These are phyloP conservation scores for Leccinum rimulosum DNA, from an alignment of 768 basidiomycete species.

Conservation along the genomic window DNA sequence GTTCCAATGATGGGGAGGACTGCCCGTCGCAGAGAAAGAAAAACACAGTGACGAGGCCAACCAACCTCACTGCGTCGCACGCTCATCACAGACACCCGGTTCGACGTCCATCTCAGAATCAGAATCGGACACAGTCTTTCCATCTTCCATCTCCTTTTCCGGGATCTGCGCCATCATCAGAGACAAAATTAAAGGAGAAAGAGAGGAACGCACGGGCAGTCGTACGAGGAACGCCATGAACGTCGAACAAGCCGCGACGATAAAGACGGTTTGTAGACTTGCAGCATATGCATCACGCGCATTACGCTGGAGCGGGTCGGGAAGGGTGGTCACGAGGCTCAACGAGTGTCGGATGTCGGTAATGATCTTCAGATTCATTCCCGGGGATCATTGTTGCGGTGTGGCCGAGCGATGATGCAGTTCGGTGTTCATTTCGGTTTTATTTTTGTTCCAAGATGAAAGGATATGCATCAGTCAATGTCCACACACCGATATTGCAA, in stretches of 20 bases:
- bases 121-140: not conserved
- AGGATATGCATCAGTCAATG: not conserved
- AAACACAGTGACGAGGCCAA: not conserved
- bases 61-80: not conserved
- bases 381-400: not conserved
- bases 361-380: conserved; percentile 11
- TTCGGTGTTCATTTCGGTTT: not conserved
- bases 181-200: not conserved
- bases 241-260: conserved; percentile 20
- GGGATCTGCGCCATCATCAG: conserved; percentile 8
- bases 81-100: not conserved
- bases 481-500: no score
- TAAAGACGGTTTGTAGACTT: conserved; percentile 17
- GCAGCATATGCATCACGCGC: conserved; percentile 22
- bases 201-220: conserved; percentile 12
- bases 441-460: not conserved
- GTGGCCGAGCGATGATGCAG: no score
- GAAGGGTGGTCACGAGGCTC: conserved; percentile 12
- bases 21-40: no score
- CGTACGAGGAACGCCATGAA: conserved; percentile 17
- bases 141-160: conserved; percentile 8
- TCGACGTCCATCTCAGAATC: not conserved
- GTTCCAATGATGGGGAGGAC: no score
- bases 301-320: conserved; percentile 11
- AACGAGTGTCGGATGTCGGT: conserved; percentile 18